Percentiles rank a stretch among this genome's conserved stretches.
Conservation (phyloP, 345 rosid species). For the Lepidium sativum region DNA sequence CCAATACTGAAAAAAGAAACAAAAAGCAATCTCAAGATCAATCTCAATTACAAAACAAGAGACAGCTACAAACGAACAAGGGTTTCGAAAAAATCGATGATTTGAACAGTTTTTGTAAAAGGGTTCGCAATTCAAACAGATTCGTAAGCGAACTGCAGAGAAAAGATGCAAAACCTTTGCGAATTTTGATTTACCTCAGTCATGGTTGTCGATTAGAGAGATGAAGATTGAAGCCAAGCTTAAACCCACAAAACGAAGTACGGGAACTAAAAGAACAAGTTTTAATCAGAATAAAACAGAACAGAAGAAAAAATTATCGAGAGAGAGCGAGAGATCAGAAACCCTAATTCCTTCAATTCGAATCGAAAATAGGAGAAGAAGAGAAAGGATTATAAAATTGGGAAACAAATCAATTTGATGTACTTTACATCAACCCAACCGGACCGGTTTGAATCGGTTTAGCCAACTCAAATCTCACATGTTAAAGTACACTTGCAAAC, state of each 20-base stretch:
- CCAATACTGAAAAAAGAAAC: constrained; percentile 52
- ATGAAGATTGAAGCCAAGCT: constrained; percentile 3
- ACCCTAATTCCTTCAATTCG: constrained; percentile 9
- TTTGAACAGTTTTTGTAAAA: not conserved
- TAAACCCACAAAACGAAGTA: not conserved
- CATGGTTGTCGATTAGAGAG: constrained; percentile 35
- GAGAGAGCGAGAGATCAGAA: not conserved
- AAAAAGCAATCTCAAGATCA: not conserved
- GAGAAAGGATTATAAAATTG: not conserved
- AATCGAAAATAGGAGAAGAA: not conserved
- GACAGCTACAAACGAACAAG: not conserved
- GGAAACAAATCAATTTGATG: not conserved
- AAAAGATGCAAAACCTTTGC: not conserved
- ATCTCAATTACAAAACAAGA: not conserved
- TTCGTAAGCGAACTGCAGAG: not conserved
- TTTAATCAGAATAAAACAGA: not conserved
- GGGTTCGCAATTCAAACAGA: not conserved
- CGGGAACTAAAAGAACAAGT: not conserved
- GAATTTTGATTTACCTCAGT: constrained; percentile 55
- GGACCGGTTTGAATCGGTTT: not conserved
- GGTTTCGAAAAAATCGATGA: not conserved
- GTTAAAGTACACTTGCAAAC: not conserved
- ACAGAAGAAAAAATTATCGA: not conserved
- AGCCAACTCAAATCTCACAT: not conserved
- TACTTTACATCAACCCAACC: not conserved